Evolutionary conservation across 192 early-diverging fungal genomes (phyloP).

Genomic region (Geosiphon pyriformis): DNA sequence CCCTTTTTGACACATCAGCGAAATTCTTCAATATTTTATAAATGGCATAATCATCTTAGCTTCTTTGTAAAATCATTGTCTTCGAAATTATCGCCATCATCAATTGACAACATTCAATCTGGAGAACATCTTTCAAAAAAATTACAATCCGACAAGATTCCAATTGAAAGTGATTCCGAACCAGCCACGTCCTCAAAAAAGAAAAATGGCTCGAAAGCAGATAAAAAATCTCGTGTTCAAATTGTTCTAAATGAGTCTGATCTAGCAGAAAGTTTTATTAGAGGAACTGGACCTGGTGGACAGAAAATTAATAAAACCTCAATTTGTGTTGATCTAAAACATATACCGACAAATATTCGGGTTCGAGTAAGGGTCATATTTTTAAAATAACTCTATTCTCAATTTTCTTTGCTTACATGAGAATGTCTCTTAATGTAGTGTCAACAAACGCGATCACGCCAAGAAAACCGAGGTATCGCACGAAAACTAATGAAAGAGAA

Average conservation of each 20-base stretch:
- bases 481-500: slow-evolving; percentile 55
- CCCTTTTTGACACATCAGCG: too few species aligned
- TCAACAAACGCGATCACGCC: slow-evolving; percentile 67
- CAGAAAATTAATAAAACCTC: slow-evolving; percentile 78
- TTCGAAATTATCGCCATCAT: too few species aligned
- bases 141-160: too few species aligned
- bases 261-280: slow-evolving; percentile 69
- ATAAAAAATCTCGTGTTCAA: too few species aligned
- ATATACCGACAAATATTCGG: slow-evolving; percentile 64
- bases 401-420: not conserved
- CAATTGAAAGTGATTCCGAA: too few species aligned
- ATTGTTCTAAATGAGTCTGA: slow-evolving; percentile 60
- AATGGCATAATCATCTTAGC: too few species aligned
- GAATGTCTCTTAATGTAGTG: slow-evolving; percentile 35
- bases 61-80: too few species aligned
- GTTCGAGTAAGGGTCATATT: slow-evolving; percentile 38
- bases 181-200: too few species aligned
- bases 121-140: too few species aligned
- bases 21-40: too few species aligned
- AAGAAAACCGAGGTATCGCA: slow-evolving; percentile 69
- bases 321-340: slow-evolving; percentile 66
- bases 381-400: not conserved
- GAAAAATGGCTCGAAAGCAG: too few species aligned
- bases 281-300: slow-evolving; percentile 73
- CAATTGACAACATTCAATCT: too few species aligned